A percentile compares a stretch with the other conserved stretches of the same genome.
Conservation (phyloP, 192 early-diverging fungal species). For the Kickxella alabastrina region DNA sequence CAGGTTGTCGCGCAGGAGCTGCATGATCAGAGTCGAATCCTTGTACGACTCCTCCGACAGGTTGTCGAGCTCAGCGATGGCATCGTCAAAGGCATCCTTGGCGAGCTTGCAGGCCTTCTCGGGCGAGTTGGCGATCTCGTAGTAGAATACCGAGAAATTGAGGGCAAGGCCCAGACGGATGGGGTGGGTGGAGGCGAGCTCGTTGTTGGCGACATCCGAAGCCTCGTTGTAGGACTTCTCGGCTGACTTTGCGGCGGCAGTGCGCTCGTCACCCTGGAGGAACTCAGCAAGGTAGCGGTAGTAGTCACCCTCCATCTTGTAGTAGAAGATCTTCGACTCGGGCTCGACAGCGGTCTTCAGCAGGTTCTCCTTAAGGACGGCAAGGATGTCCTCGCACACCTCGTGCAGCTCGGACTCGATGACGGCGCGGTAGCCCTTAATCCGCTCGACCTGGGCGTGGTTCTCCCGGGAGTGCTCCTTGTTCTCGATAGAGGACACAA, state of each 20-base stretch:
- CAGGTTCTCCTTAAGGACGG: constrained; percentile 84
- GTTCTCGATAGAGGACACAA: constrained; percentile 98
- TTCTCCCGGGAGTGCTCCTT: constrained; percentile 98
- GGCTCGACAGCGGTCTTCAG: constrained; percentile 88
- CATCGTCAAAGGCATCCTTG: constrained; percentile 88
- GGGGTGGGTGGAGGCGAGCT: constrained; percentile 96
- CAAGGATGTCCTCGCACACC: constrained; percentile 93
- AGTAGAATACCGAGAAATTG: constrained; percentile 99
- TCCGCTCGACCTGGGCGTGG: constrained; percentile 82
- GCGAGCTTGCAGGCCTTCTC: constrained; percentile 95
- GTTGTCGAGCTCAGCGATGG: constrained; percentile 98
- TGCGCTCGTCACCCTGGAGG: constrained; percentile 78
- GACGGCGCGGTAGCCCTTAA: constrained; percentile 91
- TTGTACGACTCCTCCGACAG: constrained; percentile 99
- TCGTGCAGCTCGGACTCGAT: constrained; percentile 94
- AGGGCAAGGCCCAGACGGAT: constrained; percentile 96
- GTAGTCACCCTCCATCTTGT: constrained; percentile 99
- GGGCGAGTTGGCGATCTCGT: constrained; percentile 98
- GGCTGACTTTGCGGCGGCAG: constrained; percentile 76
- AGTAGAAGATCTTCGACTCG: constrained; percentile 99
- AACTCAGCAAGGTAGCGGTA: constrained; percentile 99
- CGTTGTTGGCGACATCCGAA: constrained; percentile 89
- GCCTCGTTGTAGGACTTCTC: constrained; percentile 95
- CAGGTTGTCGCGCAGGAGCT: constrained; percentile 97
- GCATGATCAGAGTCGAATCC: constrained; percentile 99